A percentile compares a stretch with the other conserved stretches of the same genome.
phyloP scores from a whole-genome alignment of 805 yeast species.

The Wickerhamiella galacta region DNA sequence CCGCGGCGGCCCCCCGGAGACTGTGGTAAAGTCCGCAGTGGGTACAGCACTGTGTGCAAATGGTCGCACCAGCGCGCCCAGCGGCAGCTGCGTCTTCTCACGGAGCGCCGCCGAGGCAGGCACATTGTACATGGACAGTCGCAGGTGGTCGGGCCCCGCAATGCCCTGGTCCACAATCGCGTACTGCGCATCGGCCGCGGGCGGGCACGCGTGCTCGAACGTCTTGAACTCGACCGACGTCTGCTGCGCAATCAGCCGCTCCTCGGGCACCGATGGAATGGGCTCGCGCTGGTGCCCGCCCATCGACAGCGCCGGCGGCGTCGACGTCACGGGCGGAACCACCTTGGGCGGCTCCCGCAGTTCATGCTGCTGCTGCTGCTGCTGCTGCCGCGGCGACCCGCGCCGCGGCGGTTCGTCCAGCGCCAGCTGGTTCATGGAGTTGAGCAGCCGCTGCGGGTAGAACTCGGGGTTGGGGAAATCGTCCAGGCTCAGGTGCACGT shows the following conservation, averaged over 20 bases:
- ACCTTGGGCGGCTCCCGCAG: no score
- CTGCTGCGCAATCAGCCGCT: slow-evolving; percentile 13
- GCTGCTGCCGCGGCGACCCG: background rate
- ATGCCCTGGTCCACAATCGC: slow-evolving; percentile 67
- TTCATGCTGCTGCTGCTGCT: no score
- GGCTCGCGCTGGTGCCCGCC: background rate
- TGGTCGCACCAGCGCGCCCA: slow-evolving; percentile 70
- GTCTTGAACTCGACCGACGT: slow-evolving; percentile 41
- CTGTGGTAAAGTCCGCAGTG: background rate
- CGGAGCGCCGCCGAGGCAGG: slow-evolving; percentile 62
- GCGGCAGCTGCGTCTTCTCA: slow-evolving; percentile 54
- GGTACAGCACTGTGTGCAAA: slow-evolving; percentile 54
- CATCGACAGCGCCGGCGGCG: background rate
- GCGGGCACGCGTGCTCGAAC: slow-evolving; percentile 66
- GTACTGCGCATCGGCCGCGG: slow-evolving; percentile 59
- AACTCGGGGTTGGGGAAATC: background rate
- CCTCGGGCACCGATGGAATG: slow-evolving; percentile 14
- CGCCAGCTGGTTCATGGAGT: background rate
- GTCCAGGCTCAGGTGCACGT: background rate
- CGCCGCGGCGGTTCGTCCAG: background rate
- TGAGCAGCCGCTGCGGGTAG: background rate
- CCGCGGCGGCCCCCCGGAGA: slow-evolving; percentile 41
- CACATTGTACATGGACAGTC: slow-evolving; percentile 65
- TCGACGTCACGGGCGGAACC: no score
- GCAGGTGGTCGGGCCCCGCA: slow-evolving; percentile 62